These are phyloP conservation scores for Noccaea caerulescens DNA, from an alignment of 345 rosid species.

Conservation along the genomic window DNA sequence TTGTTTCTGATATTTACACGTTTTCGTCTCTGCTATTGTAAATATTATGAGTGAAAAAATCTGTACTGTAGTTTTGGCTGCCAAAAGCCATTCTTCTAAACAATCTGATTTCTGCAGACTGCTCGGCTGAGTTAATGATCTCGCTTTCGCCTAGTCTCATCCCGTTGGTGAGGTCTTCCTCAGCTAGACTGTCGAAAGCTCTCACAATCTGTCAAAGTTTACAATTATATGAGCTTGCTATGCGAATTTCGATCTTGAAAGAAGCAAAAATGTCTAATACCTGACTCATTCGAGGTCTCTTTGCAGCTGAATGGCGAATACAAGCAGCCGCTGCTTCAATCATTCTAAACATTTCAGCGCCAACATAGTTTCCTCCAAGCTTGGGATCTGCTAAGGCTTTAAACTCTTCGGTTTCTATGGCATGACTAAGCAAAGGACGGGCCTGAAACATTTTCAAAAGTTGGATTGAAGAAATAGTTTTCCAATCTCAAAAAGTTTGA, in stretches of 20 bases:
- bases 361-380: slow-evolving; percentile 66
- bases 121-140: slow-evolving; percentile 71
- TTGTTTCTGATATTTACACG: slow-evolving; percentile 46
- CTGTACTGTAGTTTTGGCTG: slow-evolving; percentile 77
- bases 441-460: slow-evolving; percentile 54
- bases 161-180: slow-evolving; percentile 78
- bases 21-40: slow-evolving; percentile 42
- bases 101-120: slow-evolving; percentile 82
- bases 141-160: slow-evolving; percentile 92
- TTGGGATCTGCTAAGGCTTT: slow-evolving; percentile 72
- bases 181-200: slow-evolving; percentile 72
- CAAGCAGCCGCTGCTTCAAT: slow-evolving; percentile 92
- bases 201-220: slow-evolving; percentile 66
- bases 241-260: neutral
- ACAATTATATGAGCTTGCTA: slow-evolving; percentile 6
- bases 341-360: slow-evolving; percentile 76
- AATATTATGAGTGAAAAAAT: slow-evolving; percentile 56
- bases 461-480: slow-evolving; percentile 20
- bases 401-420: slow-evolving; percentile 65
- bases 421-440: slow-evolving; percentile 82
- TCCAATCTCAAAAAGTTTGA: neutral
- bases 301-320: slow-evolving; percentile 84
- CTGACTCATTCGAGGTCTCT: slow-evolving; percentile 95
- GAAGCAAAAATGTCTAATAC: slow-evolving; percentile 40
- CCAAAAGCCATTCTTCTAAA: slow-evolving; percentile 92